A percentile compares a stretch with the other conserved stretches of the same genome.
These are phyloP conservation scores for Penicillium lividum DNA, from an alignment of 495 filamentous ascomycete species.

Conservation along the genomic window DNA sequence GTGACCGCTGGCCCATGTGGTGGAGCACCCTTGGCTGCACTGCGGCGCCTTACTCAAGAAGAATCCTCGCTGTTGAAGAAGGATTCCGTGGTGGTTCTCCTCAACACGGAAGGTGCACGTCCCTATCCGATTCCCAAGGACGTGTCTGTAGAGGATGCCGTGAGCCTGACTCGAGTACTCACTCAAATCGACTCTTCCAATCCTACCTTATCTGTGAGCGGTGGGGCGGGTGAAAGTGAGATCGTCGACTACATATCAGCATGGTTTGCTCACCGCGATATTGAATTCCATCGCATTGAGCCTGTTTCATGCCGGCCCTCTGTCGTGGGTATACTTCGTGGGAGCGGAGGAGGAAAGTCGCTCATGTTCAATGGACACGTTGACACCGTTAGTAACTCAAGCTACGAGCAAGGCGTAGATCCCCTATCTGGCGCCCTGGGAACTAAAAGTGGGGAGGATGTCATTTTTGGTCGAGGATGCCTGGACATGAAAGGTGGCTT, in stretches of 20 bases:
- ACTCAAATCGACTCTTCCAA: slow-evolving; percentile 49
- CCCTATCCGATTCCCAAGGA: slow-evolving; percentile 34
- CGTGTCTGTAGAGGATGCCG: slow-evolving; percentile 35
- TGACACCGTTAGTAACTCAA: slow-evolving; percentile 47
- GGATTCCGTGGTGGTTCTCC: slow-evolving; percentile 55
- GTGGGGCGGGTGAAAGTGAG: slow-evolving; percentile 42
- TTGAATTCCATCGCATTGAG: slow-evolving; percentile 48
- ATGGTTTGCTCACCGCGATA: slow-evolving; percentile 49
- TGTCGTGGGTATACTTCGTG: slow-evolving; percentile 45
- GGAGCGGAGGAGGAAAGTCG: slow-evolving; percentile 43
- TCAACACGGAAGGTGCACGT: slow-evolving; percentile 52
- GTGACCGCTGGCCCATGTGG: slow-evolving; percentile 66
- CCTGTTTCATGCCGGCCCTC: slow-evolving; percentile 43
- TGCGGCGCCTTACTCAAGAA: slow-evolving; percentile 45
- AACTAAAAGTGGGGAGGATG: slow-evolving; percentile 33
- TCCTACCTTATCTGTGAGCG: slow-evolving; percentile 35
- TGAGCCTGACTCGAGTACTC: slow-evolving; percentile 39
- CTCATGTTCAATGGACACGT: slow-evolving; percentile 54
- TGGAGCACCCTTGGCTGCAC: slow-evolving; percentile 58
- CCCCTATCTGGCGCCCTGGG: slow-evolving; percentile 39
- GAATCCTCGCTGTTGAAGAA: slow-evolving; percentile 31
- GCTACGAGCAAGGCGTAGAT: slow-evolving; percentile 38
- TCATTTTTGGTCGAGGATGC: slow-evolving; percentile 43
- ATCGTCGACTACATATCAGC: slow-evolving; percentile 42
- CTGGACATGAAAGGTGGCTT: slow-evolving; percentile 53